phyloP scores from a whole-genome alignment of 495 filamentous ascomycete species.

The Friedmanniomyces endolithicus region DNA sequence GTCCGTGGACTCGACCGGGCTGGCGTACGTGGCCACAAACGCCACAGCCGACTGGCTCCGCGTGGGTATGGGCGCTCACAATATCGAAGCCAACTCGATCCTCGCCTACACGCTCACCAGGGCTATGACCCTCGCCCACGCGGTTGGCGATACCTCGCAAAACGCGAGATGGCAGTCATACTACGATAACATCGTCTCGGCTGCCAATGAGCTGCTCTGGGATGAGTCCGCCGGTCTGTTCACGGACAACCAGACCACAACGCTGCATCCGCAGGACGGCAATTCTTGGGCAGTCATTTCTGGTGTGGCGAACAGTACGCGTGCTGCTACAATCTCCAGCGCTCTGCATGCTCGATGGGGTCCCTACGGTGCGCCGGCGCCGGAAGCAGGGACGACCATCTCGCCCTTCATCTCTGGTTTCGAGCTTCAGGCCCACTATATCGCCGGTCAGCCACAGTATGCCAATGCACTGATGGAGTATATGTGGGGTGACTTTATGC shows the following conservation, averaged over 20 bases:
- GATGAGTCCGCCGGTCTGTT: constrained; percentile 4
- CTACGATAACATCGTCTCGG: constrained; percentile 6
- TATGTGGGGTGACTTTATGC: constrained; percentile 16
- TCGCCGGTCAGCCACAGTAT: constrained; percentile 8
- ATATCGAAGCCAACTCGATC: constrained; percentile 18
- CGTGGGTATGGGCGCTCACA: constrained; percentile 11
- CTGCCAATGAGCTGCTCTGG: constrained; percentile 11
- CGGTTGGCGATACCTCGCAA: not conserved
- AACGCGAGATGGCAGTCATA: constrained; percentile 2
- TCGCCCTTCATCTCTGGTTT: constrained; percentile 12
- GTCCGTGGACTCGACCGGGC: constrained; percentile 10
- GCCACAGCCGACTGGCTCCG: constrained; percentile 12
- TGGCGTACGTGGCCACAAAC: constrained; percentile 7
- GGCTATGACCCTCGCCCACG: constrained; percentile 4
- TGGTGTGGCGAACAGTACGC: not conserved
- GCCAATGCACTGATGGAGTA: constrained; percentile 12
- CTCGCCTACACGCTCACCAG: constrained; percentile 5
- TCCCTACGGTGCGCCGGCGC: constrained; percentile 13
- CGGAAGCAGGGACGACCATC: constrained; percentile 14
- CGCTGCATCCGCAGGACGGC: constrained; percentile 18
- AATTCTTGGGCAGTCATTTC: constrained; percentile 14
- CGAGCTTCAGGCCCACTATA: constrained; percentile 13
- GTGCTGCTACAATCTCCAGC: constrained; percentile 4
- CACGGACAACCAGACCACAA: constrained; percentile 11
- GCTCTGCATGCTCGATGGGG: constrained; percentile 10